Evolutionary conservation across 73 alveolate species (phyloP).

Genomic region (Paramecium sexaurelia): DNA sequence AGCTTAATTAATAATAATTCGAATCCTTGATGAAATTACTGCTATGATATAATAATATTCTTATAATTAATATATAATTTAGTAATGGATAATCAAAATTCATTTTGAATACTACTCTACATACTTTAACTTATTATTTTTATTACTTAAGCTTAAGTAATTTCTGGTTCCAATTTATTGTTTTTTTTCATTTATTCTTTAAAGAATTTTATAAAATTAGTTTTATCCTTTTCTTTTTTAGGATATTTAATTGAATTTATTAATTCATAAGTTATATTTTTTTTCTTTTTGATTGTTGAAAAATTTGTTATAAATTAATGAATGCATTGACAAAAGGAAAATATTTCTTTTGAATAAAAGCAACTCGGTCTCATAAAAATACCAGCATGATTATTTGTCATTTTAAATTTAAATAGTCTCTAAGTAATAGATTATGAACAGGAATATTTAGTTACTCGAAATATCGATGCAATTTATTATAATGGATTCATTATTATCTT

Average conservation of each 20-base stretch:
- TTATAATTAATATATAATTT: neutral
- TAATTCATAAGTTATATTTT: neutral
- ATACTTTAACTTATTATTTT: neutral
- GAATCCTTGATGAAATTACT: neutral
- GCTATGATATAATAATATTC: neutral
- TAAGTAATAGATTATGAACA: neutral
- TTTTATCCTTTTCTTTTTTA: neutral
- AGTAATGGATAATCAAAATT: neutral
- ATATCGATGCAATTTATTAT: neutral
- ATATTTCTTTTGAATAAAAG: neutral
- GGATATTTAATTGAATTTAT: neutral
- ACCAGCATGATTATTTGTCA: neutral
- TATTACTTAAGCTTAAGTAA: neutral
- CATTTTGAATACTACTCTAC: neutral
- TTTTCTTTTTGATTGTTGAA: neutral
- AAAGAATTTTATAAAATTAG: neutral
- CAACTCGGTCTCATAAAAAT: neutral
- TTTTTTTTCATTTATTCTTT: neutral
- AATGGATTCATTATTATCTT: neutral
- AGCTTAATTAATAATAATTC: neutral
- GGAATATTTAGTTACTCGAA: neutral
- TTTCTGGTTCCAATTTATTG: neutral
- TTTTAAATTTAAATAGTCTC: neutral
- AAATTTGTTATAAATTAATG: neutral
- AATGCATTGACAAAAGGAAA: neutral